A percentile compares a stretch with the other conserved stretches of the same genome.
Conservation (phyloP, 1,139 yeast genomes). For the Pneumocystis sp. region DNA sequence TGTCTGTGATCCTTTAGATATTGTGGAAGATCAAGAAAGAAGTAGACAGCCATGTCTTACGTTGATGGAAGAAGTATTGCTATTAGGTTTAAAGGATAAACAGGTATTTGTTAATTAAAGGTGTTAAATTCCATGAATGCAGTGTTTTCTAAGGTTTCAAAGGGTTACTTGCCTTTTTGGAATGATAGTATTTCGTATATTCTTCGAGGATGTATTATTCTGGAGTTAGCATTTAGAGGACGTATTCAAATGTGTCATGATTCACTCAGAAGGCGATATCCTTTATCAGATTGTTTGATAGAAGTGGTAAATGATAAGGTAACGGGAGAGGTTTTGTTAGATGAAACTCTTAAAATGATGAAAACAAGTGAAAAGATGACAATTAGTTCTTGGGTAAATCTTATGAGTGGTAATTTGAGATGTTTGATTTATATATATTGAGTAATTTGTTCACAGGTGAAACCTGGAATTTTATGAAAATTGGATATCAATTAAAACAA, state of each 20-base stretch:
- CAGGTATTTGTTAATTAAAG: conserved; percentile 27
- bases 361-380: conserved; percentile 69
- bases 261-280: conserved; percentile 82
- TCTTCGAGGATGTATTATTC: conserved; percentile 78
- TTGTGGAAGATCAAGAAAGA: conserved; percentile 36
- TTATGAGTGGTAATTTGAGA: conserved; percentile 45
- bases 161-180: conserved; percentile 91
- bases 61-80: conserved; percentile 86
- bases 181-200: conserved; percentile 95
- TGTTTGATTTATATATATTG: background rate
- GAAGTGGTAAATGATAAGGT: conserved; percentile 75
- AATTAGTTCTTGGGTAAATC: conserved; percentile 86
- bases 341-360: conserved; percentile 85
- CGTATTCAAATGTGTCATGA: conserved; percentile 81
- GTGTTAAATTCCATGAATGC: background rate
- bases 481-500: conserved; percentile 87
- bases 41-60: conserved; percentile 56
- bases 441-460: conserved; percentile 29
- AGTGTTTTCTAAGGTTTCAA: background rate
- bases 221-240: conserved; percentile 84
- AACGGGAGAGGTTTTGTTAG: conserved; percentile 90
- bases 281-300: conserved; percentile 68
- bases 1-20: conserved; percentile 71
- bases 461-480: conserved; percentile 93
- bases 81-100: conserved; percentile 84